Evolutionary conservation across 2,329 filamentous ascomycete genomes (phyloP).

Genomic region (Tolypocladium inflatum): DNA sequence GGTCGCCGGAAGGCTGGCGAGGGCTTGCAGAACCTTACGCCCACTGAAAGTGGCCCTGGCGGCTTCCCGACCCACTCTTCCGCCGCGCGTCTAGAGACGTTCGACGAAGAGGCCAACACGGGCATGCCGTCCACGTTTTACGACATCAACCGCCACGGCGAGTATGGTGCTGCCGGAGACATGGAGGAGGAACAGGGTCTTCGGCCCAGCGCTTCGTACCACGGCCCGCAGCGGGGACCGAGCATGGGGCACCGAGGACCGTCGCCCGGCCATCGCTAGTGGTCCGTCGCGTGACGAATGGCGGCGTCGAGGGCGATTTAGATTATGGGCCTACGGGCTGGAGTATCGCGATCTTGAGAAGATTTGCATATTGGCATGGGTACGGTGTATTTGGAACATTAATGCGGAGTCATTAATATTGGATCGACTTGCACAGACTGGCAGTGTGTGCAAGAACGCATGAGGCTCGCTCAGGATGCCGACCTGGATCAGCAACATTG

Average conservation of each 20-base stretch:
- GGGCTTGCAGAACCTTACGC: slow-evolving; percentile 25
- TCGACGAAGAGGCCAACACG: slow-evolving; percentile 34
- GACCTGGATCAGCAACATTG: not conserved
- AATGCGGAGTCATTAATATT: not conserved
- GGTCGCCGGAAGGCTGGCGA: slow-evolving; percentile 42
- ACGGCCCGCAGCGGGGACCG: slow-evolving; percentile 4
- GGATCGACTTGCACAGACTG: not conserved
- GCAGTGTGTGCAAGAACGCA: not conserved
- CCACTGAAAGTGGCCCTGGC: slow-evolving; percentile 14
- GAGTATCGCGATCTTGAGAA: not conserved
- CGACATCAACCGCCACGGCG: slow-evolving; percentile 14
- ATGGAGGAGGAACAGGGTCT: slow-evolving; percentile 8
- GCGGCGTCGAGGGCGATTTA: not conserved
- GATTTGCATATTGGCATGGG: not conserved
- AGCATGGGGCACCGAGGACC: slow-evolving; percentile 7
- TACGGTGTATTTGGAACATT: not conserved
- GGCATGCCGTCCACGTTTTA: slow-evolving; percentile 21
- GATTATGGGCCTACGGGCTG: not conserved
- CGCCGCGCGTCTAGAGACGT: slow-evolving; percentile 22
- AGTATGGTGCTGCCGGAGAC: not conserved
- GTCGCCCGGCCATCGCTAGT: slow-evolving; percentile 12
- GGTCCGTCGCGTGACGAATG: not conserved
- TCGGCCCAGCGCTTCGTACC: slow-evolving; percentile 5
- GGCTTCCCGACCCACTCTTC: slow-evolving; percentile 16
- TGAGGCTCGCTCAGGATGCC: not conserved